Evolutionary conservation across 306 rosid genomes (phyloP).

Genomic region (Trifolium pratense): DNA sequence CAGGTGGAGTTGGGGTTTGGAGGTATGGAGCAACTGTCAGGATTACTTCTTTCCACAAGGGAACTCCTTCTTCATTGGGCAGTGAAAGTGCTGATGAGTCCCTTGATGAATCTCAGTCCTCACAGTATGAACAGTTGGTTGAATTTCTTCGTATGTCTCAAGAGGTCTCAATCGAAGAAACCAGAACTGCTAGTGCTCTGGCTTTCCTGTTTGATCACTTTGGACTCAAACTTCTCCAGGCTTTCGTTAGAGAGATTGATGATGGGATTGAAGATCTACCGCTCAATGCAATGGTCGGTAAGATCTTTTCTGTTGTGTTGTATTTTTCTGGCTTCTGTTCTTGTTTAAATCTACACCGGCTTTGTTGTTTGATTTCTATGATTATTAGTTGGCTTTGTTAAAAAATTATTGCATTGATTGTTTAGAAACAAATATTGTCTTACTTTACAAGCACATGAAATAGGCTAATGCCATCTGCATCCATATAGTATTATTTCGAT

Average conservation of each 20-base stretch:
- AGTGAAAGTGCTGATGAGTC: constrained; percentile 77
- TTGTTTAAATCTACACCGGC: background rate
- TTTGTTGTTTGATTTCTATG: background rate
- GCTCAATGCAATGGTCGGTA: constrained; percentile 97
- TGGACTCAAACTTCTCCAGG: constrained; percentile 83
- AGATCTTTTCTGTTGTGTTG: constrained; percentile 52
- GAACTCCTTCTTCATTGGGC: constrained; percentile 59
- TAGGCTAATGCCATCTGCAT: constrained; percentile 5
- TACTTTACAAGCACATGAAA: background rate
- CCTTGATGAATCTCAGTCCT: constrained; percentile 70
- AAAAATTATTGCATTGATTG: background rate
- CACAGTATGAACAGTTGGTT: constrained; percentile 72
- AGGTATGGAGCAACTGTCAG: constrained; percentile 97
- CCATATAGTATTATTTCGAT: background rate
- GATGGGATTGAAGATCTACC: constrained; percentile 66
- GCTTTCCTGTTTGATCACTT: constrained; percentile 85
- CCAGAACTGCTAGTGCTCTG: constrained; percentile 67
- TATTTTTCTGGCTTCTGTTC: constrained; percentile 2
- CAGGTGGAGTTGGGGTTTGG: constrained; percentile 97
- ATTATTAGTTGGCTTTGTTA: background rate
- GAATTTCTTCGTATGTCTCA: constrained; percentile 74
- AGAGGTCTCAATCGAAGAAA: constrained; percentile 73
- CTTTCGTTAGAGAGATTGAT: constrained; percentile 74
- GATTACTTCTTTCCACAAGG: constrained; percentile 78
- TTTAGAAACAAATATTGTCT: background rate